Percentiles rank a stretch among this genome's conserved stretches.
These are phyloP conservation scores for Phaeosphaeriaceae sp. DNA, from an alignment of 2,329 filamentous ascomycete species.

Conservation along the genomic window DNA sequence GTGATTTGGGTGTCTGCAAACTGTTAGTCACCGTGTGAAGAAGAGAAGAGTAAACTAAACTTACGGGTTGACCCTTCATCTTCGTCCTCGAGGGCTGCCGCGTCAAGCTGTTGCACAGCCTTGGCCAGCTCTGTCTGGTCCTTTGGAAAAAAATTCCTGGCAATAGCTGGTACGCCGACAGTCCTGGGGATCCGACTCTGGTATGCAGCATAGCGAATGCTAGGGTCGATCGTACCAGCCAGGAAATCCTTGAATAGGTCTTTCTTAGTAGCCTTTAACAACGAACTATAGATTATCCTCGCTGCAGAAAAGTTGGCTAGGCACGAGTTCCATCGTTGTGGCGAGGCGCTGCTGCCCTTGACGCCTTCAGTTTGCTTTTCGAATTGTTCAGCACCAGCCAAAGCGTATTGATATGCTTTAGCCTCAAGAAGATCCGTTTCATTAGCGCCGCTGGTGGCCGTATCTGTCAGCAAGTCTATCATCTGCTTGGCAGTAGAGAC, in stretches of 20 bases:
- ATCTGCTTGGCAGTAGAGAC: conserved; percentile 72
- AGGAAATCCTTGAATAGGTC: conserved; percentile 88
- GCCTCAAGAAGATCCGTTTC: conserved; percentile 81
- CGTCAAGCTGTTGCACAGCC: conserved; percentile 73
- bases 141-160: conserved; percentile 76
- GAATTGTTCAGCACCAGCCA: conserved; percentile 79
- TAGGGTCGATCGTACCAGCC: conserved; percentile 85
- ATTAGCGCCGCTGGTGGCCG: conserved; percentile 67
- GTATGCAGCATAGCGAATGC: conserved; percentile 92
- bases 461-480: conserved; percentile 69
- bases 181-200: conserved; percentile 88
- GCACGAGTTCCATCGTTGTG: conserved; percentile 75
- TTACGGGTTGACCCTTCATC: conserved; percentile 58
- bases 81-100: conserved; percentile 55
- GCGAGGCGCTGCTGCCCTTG: conserved; percentile 44
- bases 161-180: conserved; percentile 78
- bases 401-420: conserved; percentile 77
- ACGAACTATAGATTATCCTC: conserved; percentile 80
- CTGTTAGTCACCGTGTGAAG: conserved; percentile 13
- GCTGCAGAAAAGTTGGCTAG: conserved; percentile 77
- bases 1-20: conserved; percentile 66
- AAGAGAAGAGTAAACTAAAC: conserved; percentile 18
- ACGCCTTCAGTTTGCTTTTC: conserved; percentile 73
- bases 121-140: conserved; percentile 67
- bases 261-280: conserved; percentile 70